Base-by-base conservation (phyloP, 106 monocot species). In the Dioscorea alata region DNA sequence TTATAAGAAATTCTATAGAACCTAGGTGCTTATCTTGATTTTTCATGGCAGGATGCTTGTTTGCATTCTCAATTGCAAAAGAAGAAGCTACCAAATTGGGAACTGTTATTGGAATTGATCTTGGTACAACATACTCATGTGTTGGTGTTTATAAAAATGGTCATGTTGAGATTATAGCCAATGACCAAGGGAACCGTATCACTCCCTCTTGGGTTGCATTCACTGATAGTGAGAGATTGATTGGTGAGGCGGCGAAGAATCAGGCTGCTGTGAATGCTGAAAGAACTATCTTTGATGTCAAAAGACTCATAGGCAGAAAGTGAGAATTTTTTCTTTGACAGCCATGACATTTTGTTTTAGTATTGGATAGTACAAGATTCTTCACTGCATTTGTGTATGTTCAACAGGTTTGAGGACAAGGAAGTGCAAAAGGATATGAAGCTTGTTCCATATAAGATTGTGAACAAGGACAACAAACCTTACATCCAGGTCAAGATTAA, bases 131-230 rank as follows among this genome's bases (percentile, higher is more conserved):
- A 32, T 87, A 83, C 66, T 87, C 83, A 7, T 88, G 87, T 78
- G 87, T 88, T 13, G 87, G 78, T 71, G 83, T 88, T 7, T 88
- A 88, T 74, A 88, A 78, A 73, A 83, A 88, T 69, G 83, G 83
- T 78, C 87, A 87, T 51, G 87, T 87, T 28, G 87, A 87, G 68
- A 87, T 87, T 25, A 87, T 87, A 56, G 87, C 87, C 33, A 87
- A 87, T 65, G 87, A 87, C 80, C 87, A 87, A 35, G 87, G 87
- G 18, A 87, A 87, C 63, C 79, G 87, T 71, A 87, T 87, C 74
- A 87, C 87, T n/a, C 87, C 87, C 9, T 87, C 86, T 48, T 86
- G 86, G 86, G 86, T 86, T n/a, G 86, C 86, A 24, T 86, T 86
- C 76, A 82, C 86, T 22, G 87, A 87, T 53, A 59, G 56, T 34